Evolutionary conservation across 345 rosid genomes (phyloP), one percentile per base, ranked within the genome.

Genomic region (Cochlearia excelsa): DNA sequence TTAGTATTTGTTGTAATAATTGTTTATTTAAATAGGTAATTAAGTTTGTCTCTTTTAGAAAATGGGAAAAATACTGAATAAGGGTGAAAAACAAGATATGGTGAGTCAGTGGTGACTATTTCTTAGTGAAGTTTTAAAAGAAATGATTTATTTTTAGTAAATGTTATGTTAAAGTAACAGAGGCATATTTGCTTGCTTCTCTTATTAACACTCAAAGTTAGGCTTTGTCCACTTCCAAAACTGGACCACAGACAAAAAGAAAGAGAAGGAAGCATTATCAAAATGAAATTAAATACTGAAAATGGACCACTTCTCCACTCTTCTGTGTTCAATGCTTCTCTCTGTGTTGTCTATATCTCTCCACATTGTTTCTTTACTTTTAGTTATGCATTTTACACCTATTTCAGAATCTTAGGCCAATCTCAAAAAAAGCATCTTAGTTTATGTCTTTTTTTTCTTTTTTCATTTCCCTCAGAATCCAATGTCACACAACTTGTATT

Each of bases 231-330:
- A 41, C 40, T 63, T 45, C 69, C 38, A 63, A 56, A 57, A 44
- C 7, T 50, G 74, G 74, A 63, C 74, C 74, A 70, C 74, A 57
- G 9, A 57, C 64, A 64, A 59, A 48, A 37, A 30, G 26, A 26
- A 29, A 35, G 57, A 41, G 29, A 42, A 58, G 67, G 67, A 59
- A 55, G 65, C 65, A 57, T 57, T 57, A 56, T 63, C 54, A 41
- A 55, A 30, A 51, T 50, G 54, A 70, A 57, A 70, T 57, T 70
- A 51, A 70, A 57, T 70, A 56, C 59, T 57, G 65, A 9, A 51
- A 37, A 70, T 48, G 69, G 69, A 63, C 69, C 69, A 70, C 73
- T 69, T 69, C 68, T 61, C 57, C 69, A 70, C 74, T 68, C 60
- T 63, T 46, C 54, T 59, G 37, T 57, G 59, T 57, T 70, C 69